Base-by-base conservation (phyloP, 768 basidiomycete genomes). In the Cystobasidium tubakii region DNA sequence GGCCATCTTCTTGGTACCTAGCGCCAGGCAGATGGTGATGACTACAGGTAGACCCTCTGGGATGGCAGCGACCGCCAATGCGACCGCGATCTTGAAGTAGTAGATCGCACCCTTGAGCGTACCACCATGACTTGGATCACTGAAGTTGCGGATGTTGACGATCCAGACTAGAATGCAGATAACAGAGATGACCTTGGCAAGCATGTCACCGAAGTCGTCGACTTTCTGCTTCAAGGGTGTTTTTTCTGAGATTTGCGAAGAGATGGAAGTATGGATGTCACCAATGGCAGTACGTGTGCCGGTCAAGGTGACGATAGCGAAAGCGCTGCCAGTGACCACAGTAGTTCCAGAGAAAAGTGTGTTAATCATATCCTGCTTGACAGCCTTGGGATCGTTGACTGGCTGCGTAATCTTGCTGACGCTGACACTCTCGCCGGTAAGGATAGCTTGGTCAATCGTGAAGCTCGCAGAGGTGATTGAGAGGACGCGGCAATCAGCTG, bases 1-100 rank as follows among this genome's bases (percentile, higher is more conserved):
- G 0, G 95, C 94, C 95, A 99, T 99, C 82, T 96, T 97, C 84
- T 96, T 93, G 21, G 95, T 97, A 23, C 95, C 96, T 17, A 99
- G 85, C 12, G 96, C 94, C 44, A 99, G 82, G 82, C 94, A 97
- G 12, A 93, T 93, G 9, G 95, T 99, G 79, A 98, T 96, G 73
- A 99, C 95, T 64, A 93, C 94, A 42, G 95, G 93, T n/a, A 99
- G 83, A 74, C 95, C 95, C 82, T 99, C 95, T 0, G 96, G 95
- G 80, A 98, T 99, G 46, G 95, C 95, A 73, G 95, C 95, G 46
- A 99, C 95, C n/a, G 96, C 95, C 55, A 99, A 84, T 3, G 96
- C 93, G 54, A 99, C 96, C 42, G 95, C 95, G 80, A 99, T 97
- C 71, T 99, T 99, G 86, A 99, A 91, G 83, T 99, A 99, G 82